Percentiles rank a stretch among this genome's conserved stretches.
These are phyloP conservation scores for Hirsutella thompsonii DNA, from an alignment of 2,329 filamentous ascomycete genomes.

Conservation along the genomic window DNA sequence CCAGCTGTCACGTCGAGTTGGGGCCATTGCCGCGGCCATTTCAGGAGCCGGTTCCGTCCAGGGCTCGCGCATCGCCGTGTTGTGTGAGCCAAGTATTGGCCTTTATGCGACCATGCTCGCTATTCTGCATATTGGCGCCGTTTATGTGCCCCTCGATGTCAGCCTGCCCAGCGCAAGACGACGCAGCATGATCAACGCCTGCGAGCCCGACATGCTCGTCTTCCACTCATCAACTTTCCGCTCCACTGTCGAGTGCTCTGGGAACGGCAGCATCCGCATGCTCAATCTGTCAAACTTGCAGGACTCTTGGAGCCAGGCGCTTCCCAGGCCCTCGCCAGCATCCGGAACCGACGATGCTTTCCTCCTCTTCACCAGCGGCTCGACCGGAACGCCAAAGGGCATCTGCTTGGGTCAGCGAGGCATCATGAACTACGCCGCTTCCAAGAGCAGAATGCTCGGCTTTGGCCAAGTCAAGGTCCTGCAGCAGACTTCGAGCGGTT, in stretches of 20 bases:
- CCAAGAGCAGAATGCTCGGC: conserved; percentile 6
- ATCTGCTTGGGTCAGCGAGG: conserved; percentile 18
- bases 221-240: neutral
- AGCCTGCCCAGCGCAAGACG: neutral
- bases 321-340: neutral
- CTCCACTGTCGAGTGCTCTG: neutral
- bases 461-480: conserved; percentile 16
- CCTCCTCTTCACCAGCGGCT: conserved; percentile 20
- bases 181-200: neutral
- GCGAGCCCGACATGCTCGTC: neutral
- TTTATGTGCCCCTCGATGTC: conserved; percentile 19
- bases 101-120: conserved; percentile 25
- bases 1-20: neutral
- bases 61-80: conserved; percentile 14
- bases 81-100: conserved; percentile 22
- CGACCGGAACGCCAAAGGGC: conserved; percentile 26
- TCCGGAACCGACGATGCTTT: conserved; percentile 7
- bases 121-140: conserved; percentile 22
- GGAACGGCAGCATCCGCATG: neutral
- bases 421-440: conserved; percentile 16
- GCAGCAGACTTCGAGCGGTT: conserved; percentile 25
- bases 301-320: conserved; percentile 5
- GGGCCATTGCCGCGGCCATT: neutral
- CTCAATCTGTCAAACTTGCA: conserved; percentile 8
- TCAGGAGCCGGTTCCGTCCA: neutral